Conservation (phyloP, 257 asterid genomes). For the Verbascum thapsus region DNA sequence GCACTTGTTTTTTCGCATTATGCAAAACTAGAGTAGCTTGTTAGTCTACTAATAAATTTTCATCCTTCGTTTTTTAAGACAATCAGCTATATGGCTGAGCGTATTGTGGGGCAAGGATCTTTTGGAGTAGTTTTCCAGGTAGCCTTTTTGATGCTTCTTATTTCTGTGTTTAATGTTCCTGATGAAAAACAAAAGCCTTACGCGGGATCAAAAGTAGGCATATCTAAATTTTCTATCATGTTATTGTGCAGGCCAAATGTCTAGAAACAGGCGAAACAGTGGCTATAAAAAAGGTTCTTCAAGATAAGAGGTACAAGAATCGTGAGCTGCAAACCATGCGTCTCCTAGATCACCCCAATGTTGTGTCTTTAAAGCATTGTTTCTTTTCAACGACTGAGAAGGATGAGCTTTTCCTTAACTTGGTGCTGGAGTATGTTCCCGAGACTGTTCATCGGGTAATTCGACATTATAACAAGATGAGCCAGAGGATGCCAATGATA, state of each 20-base stretch:
- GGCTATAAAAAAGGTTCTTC: conserved; percentile 88
- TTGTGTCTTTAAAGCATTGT: conserved; percentile 71
- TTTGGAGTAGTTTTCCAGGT: conserved; percentile 92
- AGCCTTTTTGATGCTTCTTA: conserved; percentile 1
- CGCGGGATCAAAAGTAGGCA: conserved; percentile 1
- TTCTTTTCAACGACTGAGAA: conserved; percentile 83
- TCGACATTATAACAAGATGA: conserved; percentile 79
- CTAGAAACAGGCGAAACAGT: conserved; percentile 88
- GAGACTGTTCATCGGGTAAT: conserved; percentile 83
- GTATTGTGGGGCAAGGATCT: conserved; percentile 81
- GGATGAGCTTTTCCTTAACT: conserved; percentile 76
- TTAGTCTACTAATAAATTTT: conserved; percentile 2
- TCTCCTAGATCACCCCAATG: conserved; percentile 81
- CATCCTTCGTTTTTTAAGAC: conserved; percentile 41
- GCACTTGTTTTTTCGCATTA: not conserved
- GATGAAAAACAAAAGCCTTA: conserved; percentile 1
- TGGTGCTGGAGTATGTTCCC: conserved; percentile 86
- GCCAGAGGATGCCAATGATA: conserved; percentile 81
- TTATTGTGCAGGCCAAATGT: conserved; percentile 67
- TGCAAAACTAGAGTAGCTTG: not conserved
- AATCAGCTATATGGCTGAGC: conserved; percentile 92
- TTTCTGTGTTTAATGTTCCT: conserved; percentile 1
- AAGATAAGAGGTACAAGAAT: conserved; percentile 87
- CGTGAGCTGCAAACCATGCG: conserved; percentile 88
- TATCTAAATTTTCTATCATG: conserved; percentile 9